phyloP scores from a whole-genome alignment of 768 basidiomycete species.

The Kwoniella sp. region DNA sequence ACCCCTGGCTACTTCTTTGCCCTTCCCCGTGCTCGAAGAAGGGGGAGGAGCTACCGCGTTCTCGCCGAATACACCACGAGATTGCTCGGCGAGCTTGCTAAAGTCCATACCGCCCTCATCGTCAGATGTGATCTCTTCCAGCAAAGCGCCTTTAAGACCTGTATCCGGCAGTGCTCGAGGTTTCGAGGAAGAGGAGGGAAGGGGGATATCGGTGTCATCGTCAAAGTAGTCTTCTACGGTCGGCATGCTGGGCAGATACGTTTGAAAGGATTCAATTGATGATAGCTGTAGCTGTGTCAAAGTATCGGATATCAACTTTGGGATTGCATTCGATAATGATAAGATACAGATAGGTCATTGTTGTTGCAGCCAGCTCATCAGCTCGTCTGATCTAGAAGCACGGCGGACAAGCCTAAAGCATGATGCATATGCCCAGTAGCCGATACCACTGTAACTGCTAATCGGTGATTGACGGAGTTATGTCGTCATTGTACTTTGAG shows the following conservation, averaged over 20 bases:
- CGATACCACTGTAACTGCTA: background rate
- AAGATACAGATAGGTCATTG: too few species aligned
- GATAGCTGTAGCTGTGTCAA: too few species aligned
- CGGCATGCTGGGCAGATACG: slow-evolving; percentile 59
- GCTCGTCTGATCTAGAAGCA: too few species aligned
- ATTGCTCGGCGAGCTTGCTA: slow-evolving; percentile 43
- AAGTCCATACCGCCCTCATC: slow-evolving; percentile 59
- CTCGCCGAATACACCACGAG: slow-evolving; percentile 47
- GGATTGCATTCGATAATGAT: too few species aligned
- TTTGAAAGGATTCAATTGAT: too few species aligned
- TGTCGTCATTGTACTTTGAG: slow-evolving; percentile 20
- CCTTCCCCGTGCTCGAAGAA: slow-evolving; percentile 23
- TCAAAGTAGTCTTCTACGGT: slow-evolving; percentile 77
- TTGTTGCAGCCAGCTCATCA: too few species aligned
- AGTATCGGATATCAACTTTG: too few species aligned
- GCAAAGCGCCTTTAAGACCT: slow-evolving; percentile 71
- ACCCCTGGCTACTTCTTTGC: slow-evolving; percentile 38
- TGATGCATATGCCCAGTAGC: background rate
- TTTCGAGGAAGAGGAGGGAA: slow-evolving; percentile 61
- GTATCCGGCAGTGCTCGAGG: slow-evolving; percentile 63
- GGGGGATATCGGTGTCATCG: slow-evolving; percentile 89
- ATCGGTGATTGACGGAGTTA: slow-evolving; percentile 18
- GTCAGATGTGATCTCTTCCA: slow-evolving; percentile 73
- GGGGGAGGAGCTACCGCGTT: slow-evolving; percentile 27
- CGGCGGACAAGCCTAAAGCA: too few species aligned